Evolutionary conservation across 2,329 filamentous ascomycete genomes (phyloP), one percentile per base, ranked within the genome.

Genomic region (Cadophora sp.): DNA sequence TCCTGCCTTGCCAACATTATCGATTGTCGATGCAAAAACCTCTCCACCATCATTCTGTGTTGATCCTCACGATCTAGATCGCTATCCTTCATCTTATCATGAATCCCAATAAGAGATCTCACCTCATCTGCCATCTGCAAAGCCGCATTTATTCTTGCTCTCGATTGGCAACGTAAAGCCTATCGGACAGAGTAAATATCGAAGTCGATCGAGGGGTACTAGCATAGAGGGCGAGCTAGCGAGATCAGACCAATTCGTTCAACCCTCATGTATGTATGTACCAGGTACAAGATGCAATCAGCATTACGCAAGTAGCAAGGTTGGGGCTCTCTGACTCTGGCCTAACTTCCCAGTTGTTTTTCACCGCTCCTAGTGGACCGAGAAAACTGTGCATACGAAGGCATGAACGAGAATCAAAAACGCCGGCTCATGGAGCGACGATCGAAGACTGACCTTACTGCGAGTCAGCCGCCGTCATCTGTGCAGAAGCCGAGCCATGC

Each of bases 331-430:
- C 40, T 43, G 40, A n/a, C 40, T 43, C 40, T 43, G 16, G 29
- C 50, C 50, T 29, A 27, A 12, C 50, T 27, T 14, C 14, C 12
- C 19, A 53, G 11, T 53, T 19, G 14, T 12, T 12, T 37, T 37
- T 12, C 34, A 8, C 8, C 7, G 34, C 34, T 37, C 34, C 34
- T 37, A 37, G 34, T 37, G 34, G 50, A 53, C 24, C 50, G 24
- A 27, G 50, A 53, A 11, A 53, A 53, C 50, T 53, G 50, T 53
- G 50, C 50, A 53, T 53, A 53, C 50, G 50, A 53, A 27, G 9
- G n/a, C 26, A 59, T 11, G 22, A 59, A 40, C 55, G 40, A 14
- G 31, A 58, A 11, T 27, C 50, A 19, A 24, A 29, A 31, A 34
- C 27, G 53, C 27, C 14, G 34, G 34, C 34, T 43, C 14, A 11